Conservation (phyloP, 1,139 yeast species). For the Torulaspora globosa region DNA sequence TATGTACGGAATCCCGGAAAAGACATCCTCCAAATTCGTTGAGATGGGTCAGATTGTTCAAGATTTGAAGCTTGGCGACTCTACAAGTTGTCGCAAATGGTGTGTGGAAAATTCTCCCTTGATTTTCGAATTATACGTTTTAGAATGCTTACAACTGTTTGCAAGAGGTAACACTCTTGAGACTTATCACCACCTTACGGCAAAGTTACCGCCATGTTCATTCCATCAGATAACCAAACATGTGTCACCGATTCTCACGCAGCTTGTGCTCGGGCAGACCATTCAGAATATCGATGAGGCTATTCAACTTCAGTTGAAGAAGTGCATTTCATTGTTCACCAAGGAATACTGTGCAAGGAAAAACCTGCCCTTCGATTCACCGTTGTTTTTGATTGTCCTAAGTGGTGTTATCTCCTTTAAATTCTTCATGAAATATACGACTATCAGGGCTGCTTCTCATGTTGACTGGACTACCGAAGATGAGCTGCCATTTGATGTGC, state of each 20-base stretch:
- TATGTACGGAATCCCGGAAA: conserved; percentile 25
- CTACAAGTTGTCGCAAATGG: conserved; percentile 29
- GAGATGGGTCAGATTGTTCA: conserved; percentile 30
- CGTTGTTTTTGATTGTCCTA: conserved; percentile 59
- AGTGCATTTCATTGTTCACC: conserved; percentile 46
- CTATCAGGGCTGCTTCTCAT: conserved; percentile 41
- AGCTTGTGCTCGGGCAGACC: conserved; percentile 21
- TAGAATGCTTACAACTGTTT: conserved; percentile 26
- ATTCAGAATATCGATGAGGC: conserved; percentile 18
- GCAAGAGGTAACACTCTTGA: conserved; percentile 20
- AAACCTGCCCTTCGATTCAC: conserved; percentile 66
- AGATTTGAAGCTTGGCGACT: conserved; percentile 25
- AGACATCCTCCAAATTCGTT: conserved; percentile 23
- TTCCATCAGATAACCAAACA: conserved; percentile 14
- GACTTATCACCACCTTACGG: conserved; percentile 26
- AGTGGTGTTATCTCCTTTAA: conserved; percentile 75
- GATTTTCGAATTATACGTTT: conserved; percentile 29
- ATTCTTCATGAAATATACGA: conserved; percentile 59
- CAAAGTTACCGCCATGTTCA: conserved; percentile 18
- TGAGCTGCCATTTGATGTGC: conserved; percentile 59
- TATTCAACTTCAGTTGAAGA: conserved; percentile 23
- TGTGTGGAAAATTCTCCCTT: conserved; percentile 19
- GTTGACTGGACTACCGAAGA: conserved; percentile 55
- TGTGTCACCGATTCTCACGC: conserved; percentile 28
- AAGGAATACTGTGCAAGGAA: conserved; percentile 63